Evolutionary conservation across 106 monocot species (phyloP), one percentile per base, ranked within the genome.

Genomic region (Allium cepa): DNA sequence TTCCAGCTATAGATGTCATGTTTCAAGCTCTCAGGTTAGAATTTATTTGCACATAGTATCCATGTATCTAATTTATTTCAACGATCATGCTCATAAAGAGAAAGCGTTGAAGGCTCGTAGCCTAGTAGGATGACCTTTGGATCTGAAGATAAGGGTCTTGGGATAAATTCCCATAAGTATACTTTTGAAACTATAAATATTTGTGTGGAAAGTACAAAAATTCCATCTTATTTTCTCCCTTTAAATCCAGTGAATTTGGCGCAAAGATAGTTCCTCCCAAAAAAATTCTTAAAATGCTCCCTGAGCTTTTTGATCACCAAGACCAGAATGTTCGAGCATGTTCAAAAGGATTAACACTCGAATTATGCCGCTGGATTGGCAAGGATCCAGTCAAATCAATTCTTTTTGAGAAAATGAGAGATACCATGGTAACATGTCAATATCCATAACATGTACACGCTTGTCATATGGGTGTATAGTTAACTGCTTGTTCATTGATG

Each of bases 1-100:
- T 99, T 45, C 99, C 92, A 49, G 99, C 99, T 62, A 93, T 99
- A 77, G 99, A 99, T 85, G 93, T 99, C 69, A 99, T 99, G 99
- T 99, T 99, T 81, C 99, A 99, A 77, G 99, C 99, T 62, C 81
- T 99, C 52, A 99, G 99, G 99, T 99, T 15, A 73, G 47, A 47
- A 27, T 57, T 50, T 52, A 26, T n/a, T 66, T 49, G 11, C 22
- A 66, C 11, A 10, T 48, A 49, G 11, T 47, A 11, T 66, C 36
- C 36, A 0, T 36, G 36, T 36, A 36, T 36, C 36, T 36, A 36
- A 36, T 36, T 36, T 36, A 36, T 36, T 36, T 36, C 36, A 36
- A 4, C 36, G 36, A 36, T 36, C 36, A 5, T 36, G 36, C 3
- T 36, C 36, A 36, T 36, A 36, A 36, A 36, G 1, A 36, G 36